phyloP scores from a whole-genome alignment of 805 yeast species.

The Metschnikowia reukaufii region DNA sequence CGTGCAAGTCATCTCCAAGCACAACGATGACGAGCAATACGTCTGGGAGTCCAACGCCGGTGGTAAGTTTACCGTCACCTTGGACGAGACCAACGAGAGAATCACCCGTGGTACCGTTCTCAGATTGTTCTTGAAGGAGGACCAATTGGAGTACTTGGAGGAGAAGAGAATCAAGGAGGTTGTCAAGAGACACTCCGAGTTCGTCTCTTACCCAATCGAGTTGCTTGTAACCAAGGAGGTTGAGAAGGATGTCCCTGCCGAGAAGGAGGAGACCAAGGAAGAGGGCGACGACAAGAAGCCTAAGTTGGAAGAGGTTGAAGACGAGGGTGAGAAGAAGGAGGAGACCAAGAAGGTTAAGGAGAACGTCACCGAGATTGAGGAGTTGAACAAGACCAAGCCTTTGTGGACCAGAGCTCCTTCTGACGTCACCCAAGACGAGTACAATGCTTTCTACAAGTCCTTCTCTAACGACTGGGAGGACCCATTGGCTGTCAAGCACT shows the following conservation, averaged over 20 bases:
- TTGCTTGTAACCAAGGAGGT: constrained; percentile 97
- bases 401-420: constrained; percentile 99
- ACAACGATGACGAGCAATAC: constrained; percentile 99
- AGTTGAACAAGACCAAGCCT: constrained; percentile 98
- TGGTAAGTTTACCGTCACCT: constrained; percentile 95
- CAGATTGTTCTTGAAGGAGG: constrained; percentile 97
- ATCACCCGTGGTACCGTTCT: constrained; percentile 93
- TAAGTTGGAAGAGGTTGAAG: constrained; percentile 70
- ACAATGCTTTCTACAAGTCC: constrained; percentile 98
- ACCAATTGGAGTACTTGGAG: constrained; percentile 97
- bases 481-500: constrained; percentile 98
- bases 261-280: constrained; percentile 58
- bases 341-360: constrained; percentile 91
- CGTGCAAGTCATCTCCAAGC: constrained; percentile 97
- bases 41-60: constrained; percentile 99
- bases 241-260: constrained; percentile 93
- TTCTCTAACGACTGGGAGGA: constrained; percentile 99
- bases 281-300: constrained; percentile 62
- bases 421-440: constrained; percentile 96
- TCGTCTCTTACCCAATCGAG: constrained; percentile 98
- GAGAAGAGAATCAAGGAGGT: constrained; percentile 99
- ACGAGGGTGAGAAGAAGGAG: constrained; percentile 59
- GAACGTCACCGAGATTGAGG: constrained; percentile 93
- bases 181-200: constrained; percentile 98
- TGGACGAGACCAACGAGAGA: constrained; percentile 83